These are phyloP conservation scores for Elaeis oleifera DNA, from an alignment of 202 grass and related monocot species.

Conservation along the genomic window DNA sequence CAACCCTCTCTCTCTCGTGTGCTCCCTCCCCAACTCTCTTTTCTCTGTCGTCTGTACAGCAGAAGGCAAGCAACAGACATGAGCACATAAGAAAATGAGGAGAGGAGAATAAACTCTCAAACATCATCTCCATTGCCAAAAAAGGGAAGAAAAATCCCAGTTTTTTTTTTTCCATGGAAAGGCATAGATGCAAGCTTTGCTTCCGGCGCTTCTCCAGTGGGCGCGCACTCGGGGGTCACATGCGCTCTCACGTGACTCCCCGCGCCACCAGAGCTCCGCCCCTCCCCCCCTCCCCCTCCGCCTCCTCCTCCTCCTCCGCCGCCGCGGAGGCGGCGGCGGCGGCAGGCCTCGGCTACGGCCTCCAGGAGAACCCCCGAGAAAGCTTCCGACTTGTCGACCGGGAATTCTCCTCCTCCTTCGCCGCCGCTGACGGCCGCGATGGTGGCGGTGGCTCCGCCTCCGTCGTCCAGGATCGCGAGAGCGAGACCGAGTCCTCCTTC, in stretches of 20 bases:
- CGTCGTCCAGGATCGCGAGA: constrained; percentile 1
- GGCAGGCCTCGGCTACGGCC: not conserved
- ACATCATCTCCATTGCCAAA: too few species aligned
- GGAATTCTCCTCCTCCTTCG: not conserved
- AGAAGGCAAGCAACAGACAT: too few species aligned
- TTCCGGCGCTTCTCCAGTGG: constrained; percentile 8
- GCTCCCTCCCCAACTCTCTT: too few species aligned
- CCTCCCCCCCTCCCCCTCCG: not conserved
- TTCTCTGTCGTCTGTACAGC: too few species aligned
- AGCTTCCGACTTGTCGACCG: too few species aligned
- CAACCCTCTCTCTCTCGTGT: too few species aligned
- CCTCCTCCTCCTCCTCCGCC: not conserved
- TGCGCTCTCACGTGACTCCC: constrained; percentile 1
- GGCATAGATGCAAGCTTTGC: constrained; percentile 10
- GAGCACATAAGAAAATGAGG: too few species aligned
- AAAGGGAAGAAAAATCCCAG: not conserved
- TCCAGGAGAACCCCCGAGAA: not conserved
- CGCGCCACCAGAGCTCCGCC: not conserved
- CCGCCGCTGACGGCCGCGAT: not conserved
- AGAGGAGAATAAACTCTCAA: too few species aligned
- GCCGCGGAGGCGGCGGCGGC: not conserved
- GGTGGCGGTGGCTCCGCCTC: not conserved
- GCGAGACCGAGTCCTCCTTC: constrained; percentile 15
- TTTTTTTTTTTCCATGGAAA: not conserved
- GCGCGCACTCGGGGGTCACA: constrained; percentile 16